Percentiles rank a stretch among this genome's conserved stretches.
These are phyloP conservation scores for Ustilago crameri DNA, from an alignment of 1,284 basidiomycete genomes.

Conservation along the genomic window DNA sequence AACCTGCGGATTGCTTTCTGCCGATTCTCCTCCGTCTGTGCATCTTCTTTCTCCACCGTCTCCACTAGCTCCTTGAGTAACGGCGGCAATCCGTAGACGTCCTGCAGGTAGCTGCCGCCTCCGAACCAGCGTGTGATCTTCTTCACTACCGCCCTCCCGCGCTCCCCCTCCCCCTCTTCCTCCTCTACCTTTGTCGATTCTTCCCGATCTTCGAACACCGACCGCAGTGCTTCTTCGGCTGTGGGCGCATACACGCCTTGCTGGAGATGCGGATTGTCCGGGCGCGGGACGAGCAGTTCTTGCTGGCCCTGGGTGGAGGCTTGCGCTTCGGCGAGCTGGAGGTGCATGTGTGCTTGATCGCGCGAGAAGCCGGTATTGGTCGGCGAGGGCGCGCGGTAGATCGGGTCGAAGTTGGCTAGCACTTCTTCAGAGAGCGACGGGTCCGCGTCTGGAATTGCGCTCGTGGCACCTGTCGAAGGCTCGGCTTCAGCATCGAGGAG, in stretches of 20 bases:
- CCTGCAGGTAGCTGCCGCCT: conserved; percentile 19
- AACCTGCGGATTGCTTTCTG: conserved; percentile 32
- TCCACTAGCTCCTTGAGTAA: conserved; percentile 31
- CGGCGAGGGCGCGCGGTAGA: conserved; percentile 34
- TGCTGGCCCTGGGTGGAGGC: conserved; percentile 18
- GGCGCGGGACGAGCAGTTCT: conserved; percentile 23
- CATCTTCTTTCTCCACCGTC: conserved; percentile 27
- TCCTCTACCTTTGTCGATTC: conserved; percentile 12
- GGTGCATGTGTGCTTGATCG: conserved; percentile 39
- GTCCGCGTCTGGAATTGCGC: not conserved
- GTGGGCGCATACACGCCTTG: conserved; percentile 47
- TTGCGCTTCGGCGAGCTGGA: conserved; percentile 26
- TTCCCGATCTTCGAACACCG: conserved; percentile 5
- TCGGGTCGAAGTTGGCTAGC: conserved; percentile 9
- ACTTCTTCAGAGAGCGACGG: not conserved
- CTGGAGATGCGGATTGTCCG: conserved; percentile 18
- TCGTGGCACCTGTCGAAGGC: not conserved
- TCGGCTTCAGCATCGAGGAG: conserved; percentile 28
- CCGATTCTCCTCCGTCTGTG: conserved; percentile 12
- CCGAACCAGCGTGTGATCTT: conserved; percentile 36
- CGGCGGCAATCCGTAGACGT: conserved; percentile 28
- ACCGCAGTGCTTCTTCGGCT: conserved; percentile 15
- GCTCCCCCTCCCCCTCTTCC: conserved; percentile 4
- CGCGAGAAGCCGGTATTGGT: conserved; percentile 22
- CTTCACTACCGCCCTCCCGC: conserved; percentile 10